Evolutionary conservation across 371 early-diverging fungal species (phyloP).

Genomic region (Actinomortierella wolfii): DNA sequence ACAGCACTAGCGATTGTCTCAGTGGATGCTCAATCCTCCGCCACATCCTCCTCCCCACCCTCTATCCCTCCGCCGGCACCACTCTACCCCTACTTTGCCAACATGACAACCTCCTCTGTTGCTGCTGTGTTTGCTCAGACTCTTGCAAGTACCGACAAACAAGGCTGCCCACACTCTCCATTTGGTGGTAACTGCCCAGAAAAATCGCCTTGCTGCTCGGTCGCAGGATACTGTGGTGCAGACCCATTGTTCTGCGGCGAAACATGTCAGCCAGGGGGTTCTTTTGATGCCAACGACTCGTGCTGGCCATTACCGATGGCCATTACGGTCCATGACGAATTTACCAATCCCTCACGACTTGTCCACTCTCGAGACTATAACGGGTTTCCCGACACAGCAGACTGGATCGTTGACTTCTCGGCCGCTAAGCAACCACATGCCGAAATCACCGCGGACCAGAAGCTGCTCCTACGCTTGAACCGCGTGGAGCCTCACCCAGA

Average conservation of each 20-base stretch:
- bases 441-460: constrained; percentile 45
- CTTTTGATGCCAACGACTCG: constrained; percentile 48
- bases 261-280: constrained; percentile 54
- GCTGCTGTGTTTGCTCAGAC: too few relatives aligned
- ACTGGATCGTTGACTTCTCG: constrained; percentile 57
- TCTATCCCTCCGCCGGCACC: constrained; percentile 7
- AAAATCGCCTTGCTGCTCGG: constrained; percentile 25
- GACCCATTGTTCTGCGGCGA: constrained; percentile 44
- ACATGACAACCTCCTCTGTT: background rate
- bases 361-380: constrained; percentile 48
- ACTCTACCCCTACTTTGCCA: constrained; percentile 9
- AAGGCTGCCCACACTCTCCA: constrained; percentile 22
- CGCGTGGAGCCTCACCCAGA: constrained; percentile 38
- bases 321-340: constrained; percentile 43
- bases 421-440: constrained; percentile 50
- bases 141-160: too few relatives aligned
- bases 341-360: constrained; percentile 40
- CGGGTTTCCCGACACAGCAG: constrained; percentile 52
- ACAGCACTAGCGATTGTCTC: constrained; percentile 5
- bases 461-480: constrained; percentile 50
- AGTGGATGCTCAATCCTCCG: constrained; percentile 8
- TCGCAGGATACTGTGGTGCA: constrained; percentile 35
- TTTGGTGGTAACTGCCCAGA: constrained; percentile 32
- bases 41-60: background rate
- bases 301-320: constrained; percentile 63